phyloP scores from a whole-genome alignment of 768 basidiomycete species.

The Pleurotus ostreatus region DNA sequence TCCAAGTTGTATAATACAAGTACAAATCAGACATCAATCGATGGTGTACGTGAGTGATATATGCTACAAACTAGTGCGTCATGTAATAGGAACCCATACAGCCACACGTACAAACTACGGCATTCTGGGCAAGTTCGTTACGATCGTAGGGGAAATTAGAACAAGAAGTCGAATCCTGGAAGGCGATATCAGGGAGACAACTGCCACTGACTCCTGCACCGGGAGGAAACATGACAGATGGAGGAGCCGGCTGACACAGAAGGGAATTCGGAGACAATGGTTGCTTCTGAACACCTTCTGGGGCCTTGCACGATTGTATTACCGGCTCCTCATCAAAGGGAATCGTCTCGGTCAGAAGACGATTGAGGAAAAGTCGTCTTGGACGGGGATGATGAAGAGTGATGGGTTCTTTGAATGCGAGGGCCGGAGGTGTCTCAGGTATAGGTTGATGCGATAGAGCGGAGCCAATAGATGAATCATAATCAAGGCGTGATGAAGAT shows the following conservation, averaged over 20 bases:
- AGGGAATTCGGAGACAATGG: constrained; percentile 4
- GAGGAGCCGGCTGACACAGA: constrained; percentile 5
- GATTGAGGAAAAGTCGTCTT: constrained; percentile 39
- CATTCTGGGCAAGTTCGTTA: constrained; percentile 7
- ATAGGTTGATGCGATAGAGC: neutral
- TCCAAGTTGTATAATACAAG: neutral
- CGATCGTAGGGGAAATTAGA: constrained; percentile 6
- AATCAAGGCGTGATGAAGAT: constrained; percentile 6
- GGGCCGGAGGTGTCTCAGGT: constrained; percentile 8
- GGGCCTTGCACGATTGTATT: neutral
- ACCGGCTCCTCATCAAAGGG: constrained; percentile 29
- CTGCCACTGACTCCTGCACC: neutral
- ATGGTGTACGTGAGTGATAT: neutral
- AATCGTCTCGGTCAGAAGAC: constrained; percentile 37
- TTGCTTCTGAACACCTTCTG: neutral
- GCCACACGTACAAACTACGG: constrained; percentile 28
- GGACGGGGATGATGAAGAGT: constrained; percentile 44
- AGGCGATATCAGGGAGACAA: neutral
- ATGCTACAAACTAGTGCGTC: constrained; percentile 10
- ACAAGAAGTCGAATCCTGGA: constrained; percentile 1
- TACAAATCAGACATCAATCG: neutral
- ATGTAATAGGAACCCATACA: constrained; percentile 30
- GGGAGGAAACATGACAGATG: constrained; percentile 5
- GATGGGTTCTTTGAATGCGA: constrained; percentile 20
- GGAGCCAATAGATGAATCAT: constrained; percentile 6